Conservation (phyloP, 495 filamentous ascomycete genomes). For the Xylaria flabelliformis region DNA sequence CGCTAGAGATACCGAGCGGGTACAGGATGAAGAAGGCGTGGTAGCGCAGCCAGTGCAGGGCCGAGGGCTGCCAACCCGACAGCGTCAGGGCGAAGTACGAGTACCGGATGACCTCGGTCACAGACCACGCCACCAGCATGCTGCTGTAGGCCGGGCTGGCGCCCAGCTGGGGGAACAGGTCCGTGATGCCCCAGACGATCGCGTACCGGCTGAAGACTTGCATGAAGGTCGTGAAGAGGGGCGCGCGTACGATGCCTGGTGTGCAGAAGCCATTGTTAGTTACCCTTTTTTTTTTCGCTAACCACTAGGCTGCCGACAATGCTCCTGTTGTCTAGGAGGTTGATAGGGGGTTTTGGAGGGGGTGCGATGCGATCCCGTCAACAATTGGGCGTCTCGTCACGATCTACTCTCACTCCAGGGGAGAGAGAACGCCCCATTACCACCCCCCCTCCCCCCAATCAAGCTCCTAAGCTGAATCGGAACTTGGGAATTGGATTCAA, state of each 20-base stretch:
- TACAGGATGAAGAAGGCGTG: constrained; percentile 94
- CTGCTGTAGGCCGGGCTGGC: constrained; percentile 59
- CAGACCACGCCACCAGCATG: constrained; percentile 82
- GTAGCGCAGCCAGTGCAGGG: constrained; percentile 86
- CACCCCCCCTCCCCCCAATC: too few relatives aligned
- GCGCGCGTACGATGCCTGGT: constrained; percentile 79
- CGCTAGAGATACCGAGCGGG: constrained; percentile 85
- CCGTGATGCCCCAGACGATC: constrained; percentile 81
- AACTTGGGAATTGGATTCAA: not conserved
- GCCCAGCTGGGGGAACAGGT: constrained; percentile 67
- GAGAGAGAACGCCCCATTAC: not conserved
- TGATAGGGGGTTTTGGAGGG: not conserved
- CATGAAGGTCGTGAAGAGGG: constrained; percentile 83
- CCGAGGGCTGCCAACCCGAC: constrained; percentile 59
- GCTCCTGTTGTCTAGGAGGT: not conserved
- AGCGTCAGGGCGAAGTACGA: constrained; percentile 82
- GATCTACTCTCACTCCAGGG: not conserved
- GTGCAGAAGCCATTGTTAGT: not conserved
- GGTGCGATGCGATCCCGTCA: not conserved
- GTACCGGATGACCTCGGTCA: constrained; percentile 90
- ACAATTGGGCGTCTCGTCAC: not conserved
- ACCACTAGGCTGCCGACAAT: not conserved
- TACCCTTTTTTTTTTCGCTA: not conserved
- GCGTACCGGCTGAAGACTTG: constrained; percentile 84
- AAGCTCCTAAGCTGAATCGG: not conserved